These are phyloP conservation scores for Scheffersomyces segobiensis DNA, from an alignment of 1,139 yeast species.

Conservation along the genomic window DNA sequence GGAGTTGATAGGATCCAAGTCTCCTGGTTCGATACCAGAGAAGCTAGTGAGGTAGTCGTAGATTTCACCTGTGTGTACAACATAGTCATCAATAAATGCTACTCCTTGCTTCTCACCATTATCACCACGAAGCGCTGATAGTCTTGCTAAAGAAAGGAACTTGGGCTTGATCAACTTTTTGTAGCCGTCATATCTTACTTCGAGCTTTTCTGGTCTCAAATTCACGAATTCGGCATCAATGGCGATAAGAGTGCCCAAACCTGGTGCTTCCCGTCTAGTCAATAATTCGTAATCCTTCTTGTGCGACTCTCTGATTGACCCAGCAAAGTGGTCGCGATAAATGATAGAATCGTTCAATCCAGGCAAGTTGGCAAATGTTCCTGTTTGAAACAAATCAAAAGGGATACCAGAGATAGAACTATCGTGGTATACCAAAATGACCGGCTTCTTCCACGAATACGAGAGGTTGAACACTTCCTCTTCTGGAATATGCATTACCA, in stretches of 20 bases:
- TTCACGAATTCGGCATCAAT: conserved; percentile 97
- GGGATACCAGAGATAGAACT: conserved; percentile 23
- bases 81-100: conserved; percentile 93
- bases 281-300: conserved; percentile 65
- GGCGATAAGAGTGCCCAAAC: conserved; percentile 76
- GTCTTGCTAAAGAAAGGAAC: conserved; percentile 77
- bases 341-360: conserved; percentile 63
- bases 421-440: conserved; percentile 66
- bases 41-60: conserved; percentile 86
- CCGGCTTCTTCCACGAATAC: conserved; percentile 82
- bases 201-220: conserved; percentile 76
- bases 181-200: conserved; percentile 66
- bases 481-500: conserved; percentile 76
- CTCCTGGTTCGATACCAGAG: conserved; percentile 93
- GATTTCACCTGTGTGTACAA: conserved; percentile 69
- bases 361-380: conserved; percentile 16
- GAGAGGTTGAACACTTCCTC: conserved; percentile 72
- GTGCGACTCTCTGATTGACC: conserved; percentile 61
- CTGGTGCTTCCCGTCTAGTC: conserved; percentile 68
- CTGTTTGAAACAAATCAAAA: conserved; percentile 25
- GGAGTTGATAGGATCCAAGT: conserved; percentile 73
- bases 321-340: conserved; percentile 75
- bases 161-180: conserved; percentile 74
- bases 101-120: conserved; percentile 64
- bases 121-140: conserved; percentile 82